A percentile compares a stretch with the other conserved stretches of the same genome.
These are phyloP conservation scores for Gyrodon lividus DNA, from an alignment of 768 basidiomycete genomes.

Conservation along the genomic window DNA sequence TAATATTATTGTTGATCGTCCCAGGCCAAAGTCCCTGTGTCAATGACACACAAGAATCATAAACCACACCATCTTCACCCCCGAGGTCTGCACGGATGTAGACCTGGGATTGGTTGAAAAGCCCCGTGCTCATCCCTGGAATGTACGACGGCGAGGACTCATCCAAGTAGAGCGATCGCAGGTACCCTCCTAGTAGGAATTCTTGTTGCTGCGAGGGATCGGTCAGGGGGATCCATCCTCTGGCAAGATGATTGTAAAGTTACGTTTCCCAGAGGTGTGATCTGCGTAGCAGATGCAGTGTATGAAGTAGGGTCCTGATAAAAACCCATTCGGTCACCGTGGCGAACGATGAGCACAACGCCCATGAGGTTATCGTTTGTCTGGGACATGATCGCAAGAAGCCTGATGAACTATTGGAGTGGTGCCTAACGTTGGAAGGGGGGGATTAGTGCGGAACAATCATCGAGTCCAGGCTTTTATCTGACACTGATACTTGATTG, in stretches of 20 bases:
- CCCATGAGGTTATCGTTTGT: slow-evolving; percentile 43
- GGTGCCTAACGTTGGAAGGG: too few species aligned
- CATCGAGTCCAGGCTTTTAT: too few species aligned
- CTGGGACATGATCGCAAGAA: slow-evolving; percentile 8
- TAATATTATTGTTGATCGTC: slow-evolving; percentile 43
- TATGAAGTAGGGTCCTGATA: slow-evolving; percentile 64
- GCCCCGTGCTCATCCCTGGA: slow-evolving; percentile 33
- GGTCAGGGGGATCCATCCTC: background rate
- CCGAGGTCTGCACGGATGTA: slow-evolving; percentile 63
- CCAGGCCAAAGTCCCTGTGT: slow-evolving; percentile 69
- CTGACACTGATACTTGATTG: too few species aligned
- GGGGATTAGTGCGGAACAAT: too few species aligned
- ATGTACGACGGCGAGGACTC: slow-evolving; percentile 53
- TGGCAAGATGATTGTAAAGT: slow-evolving; percentile 7
- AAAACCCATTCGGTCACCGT: slow-evolving; percentile 64
- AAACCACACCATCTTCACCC: slow-evolving; percentile 66
- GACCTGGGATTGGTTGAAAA: slow-evolving; percentile 41
- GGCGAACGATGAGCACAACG: slow-evolving; percentile 55
- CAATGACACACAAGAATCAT: slow-evolving; percentile 63
- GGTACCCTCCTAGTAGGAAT: slow-evolving; percentile 50
- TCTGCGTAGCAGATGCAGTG: slow-evolving; percentile 51
- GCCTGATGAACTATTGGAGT: background rate
- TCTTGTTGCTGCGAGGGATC: slow-evolving; percentile 47
- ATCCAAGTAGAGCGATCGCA: slow-evolving; percentile 56
- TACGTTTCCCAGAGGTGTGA: slow-evolving; percentile 70